Conservation (phyloP, 1,284 basidiomycete species). For the Laetiporus sulphureus region DNA sequence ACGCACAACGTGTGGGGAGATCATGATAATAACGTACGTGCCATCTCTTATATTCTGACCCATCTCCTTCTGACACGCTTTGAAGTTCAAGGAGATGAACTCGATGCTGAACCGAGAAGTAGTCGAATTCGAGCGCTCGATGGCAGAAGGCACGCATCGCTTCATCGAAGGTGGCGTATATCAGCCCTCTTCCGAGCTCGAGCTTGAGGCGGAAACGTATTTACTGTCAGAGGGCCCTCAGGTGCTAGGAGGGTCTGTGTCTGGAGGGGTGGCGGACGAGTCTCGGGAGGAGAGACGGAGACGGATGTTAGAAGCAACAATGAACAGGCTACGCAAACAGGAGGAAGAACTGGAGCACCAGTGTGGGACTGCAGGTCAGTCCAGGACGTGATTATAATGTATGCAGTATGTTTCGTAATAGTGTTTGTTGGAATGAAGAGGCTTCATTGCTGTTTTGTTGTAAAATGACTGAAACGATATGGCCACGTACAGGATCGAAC, state of each 20-base stretch:
- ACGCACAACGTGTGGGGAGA: slow-evolving; percentile 68
- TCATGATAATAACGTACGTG: slow-evolving; percentile 69
- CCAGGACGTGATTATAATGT: neutral
- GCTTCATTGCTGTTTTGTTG: too few relatives aligned
- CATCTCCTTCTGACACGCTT: neutral
- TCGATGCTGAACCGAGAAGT: slow-evolving; percentile 71
- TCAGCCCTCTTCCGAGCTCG: slow-evolving; percentile 45
- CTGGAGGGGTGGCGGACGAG: slow-evolving; percentile 25
- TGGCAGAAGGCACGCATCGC: slow-evolving; percentile 49
- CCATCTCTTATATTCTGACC: slow-evolving; percentile 6
- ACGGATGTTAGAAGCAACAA: slow-evolving; percentile 50
- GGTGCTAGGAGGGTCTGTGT: slow-evolving; percentile 22
- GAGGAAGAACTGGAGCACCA: slow-evolving; percentile 68
- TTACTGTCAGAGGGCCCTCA: slow-evolving; percentile 39
- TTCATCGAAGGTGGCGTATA: slow-evolving; percentile 35
- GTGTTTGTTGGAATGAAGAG: neutral
- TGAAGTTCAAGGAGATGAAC: slow-evolving; percentile 69
- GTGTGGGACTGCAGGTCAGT: slow-evolving; percentile 44
- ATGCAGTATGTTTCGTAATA: neutral
- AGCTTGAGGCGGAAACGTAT: slow-evolving; percentile 42
- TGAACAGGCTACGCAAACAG: slow-evolving; percentile 49
- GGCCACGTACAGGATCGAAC: slow-evolving; percentile 10
- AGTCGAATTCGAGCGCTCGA: slow-evolving; percentile 53
- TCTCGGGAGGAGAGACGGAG: slow-evolving; percentile 49
- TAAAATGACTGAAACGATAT: too few relatives aligned